These are phyloP conservation scores for Ananas comosus DNA, from an alignment of 176 grass and related monocot species.

Conservation along the genomic window DNA sequence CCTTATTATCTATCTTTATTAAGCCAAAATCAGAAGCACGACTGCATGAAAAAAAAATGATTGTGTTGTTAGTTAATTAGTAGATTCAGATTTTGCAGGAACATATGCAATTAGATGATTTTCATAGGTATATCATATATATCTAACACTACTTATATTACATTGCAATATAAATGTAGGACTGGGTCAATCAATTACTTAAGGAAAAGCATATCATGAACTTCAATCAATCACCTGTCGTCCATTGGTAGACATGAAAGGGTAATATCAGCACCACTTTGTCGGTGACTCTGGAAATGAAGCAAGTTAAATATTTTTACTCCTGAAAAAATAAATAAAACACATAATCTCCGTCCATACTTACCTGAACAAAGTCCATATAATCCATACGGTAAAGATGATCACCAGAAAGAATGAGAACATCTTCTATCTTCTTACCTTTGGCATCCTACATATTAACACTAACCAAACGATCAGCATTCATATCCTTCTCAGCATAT, in stretches of 20 bases:
- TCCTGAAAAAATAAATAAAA: slow-evolving; percentile 3
- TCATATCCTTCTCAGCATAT: not conserved
- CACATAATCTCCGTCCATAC: slow-evolving; percentile 6
- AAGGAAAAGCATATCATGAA: not conserved
- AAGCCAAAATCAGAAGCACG: slow-evolving; percentile 90
- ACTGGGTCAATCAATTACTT: too few species aligned
- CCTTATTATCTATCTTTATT: slow-evolving; percentile 72
- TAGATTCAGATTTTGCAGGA: not conserved
- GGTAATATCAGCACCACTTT: slow-evolving; percentile 75
- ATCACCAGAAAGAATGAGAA: slow-evolving; percentile 86
- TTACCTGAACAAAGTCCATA: slow-evolving; percentile 79
- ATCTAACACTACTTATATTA: slow-evolving; percentile 6
- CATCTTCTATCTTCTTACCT: slow-evolving; percentile 72
- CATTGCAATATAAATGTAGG: not conserved
- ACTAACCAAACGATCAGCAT: not conserved
- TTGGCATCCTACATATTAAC: slow-evolving; percentile 47
- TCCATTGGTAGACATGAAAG: slow-evolving; percentile 79
- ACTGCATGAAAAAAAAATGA: slow-evolving; percentile 31
- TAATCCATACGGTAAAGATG: slow-evolving; percentile 91
- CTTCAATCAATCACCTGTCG: slow-evolving; percentile 33
- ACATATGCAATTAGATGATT: too few species aligned
- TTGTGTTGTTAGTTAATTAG: not conserved
- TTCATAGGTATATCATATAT: not conserved
- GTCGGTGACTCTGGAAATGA: slow-evolving; percentile 53
- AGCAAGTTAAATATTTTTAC: slow-evolving; percentile 7